phyloP scores from a whole-genome alignment of 768 basidiomycete species.

The Xerocomellus intermedius region DNA sequence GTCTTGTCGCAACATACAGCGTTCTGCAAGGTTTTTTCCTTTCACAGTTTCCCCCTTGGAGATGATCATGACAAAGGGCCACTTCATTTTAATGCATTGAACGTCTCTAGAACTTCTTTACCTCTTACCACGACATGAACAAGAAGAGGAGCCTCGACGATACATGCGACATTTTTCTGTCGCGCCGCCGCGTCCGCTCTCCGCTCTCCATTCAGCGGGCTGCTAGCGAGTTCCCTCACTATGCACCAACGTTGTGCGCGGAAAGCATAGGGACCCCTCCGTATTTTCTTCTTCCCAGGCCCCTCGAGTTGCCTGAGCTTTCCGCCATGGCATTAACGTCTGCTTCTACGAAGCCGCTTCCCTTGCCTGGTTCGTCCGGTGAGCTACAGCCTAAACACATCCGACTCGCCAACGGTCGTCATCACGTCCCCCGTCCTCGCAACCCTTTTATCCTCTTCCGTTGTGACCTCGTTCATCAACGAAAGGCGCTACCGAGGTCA shows the following conservation, averaged over 20 bases:
- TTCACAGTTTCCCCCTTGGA: slow-evolving; percentile 16
- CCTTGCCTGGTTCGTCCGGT: slow-evolving; percentile 26
- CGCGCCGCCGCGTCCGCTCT: slow-evolving; percentile 17
- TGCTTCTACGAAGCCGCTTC: slow-evolving; percentile 18
- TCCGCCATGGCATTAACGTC: not conserved
- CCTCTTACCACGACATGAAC: slow-evolving; percentile 24
- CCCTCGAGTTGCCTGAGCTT: slow-evolving; percentile 5
- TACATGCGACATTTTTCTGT: slow-evolving; percentile 29
- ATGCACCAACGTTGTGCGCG: not conserved
- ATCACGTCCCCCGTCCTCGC: slow-evolving; percentile 67
- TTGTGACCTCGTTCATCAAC: slow-evolving; percentile 66
- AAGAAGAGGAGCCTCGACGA: slow-evolving; percentile 32
- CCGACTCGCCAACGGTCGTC: slow-evolving; percentile 17
- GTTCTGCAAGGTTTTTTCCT: slow-evolving; percentile 13
- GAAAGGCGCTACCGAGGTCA: slow-evolving; percentile 50
- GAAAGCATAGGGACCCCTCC: slow-evolving; percentile 13
- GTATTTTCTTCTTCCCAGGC: slow-evolving; percentile 5
- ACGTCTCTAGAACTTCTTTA: slow-evolving; percentile 7
- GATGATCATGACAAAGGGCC: slow-evolving; percentile 20
- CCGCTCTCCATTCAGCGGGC: slow-evolving; percentile 4
- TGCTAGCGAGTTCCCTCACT: slow-evolving; percentile 9
- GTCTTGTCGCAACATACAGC: slow-evolving; percentile 13
- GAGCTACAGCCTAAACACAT: slow-evolving; percentile 13
- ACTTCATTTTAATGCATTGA: slow-evolving; percentile 6
- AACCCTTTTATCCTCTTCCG: slow-evolving; percentile 83